Evolutionary conservation across 768 basidiomycete genomes (phyloP).

Genomic region (Coprinopsis sp.): DNA sequence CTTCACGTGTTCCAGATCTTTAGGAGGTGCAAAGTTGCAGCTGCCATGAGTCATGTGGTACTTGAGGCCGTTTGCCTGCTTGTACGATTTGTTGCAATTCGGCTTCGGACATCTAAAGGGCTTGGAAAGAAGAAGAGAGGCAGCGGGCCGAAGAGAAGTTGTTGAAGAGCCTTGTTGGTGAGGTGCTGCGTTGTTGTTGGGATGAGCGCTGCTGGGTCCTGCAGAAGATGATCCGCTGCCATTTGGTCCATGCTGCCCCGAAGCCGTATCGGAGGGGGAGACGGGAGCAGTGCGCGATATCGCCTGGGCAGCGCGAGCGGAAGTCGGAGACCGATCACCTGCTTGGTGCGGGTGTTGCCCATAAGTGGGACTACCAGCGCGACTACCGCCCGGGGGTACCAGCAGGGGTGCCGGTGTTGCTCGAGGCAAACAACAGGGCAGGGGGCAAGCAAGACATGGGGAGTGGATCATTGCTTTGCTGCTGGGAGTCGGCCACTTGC

Average conservation of each 20-base stretch:
- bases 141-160: conserved; percentile 31
- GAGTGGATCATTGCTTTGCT: conserved; percentile 14
- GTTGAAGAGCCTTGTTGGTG: conserved; percentile 8
- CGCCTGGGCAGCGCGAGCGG: conserved; percentile 5
- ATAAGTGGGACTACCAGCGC: conserved; percentile 26
- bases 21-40: conserved; percentile 90
- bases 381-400: conserved; percentile 46
- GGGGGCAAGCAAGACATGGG: conserved; percentile 54
- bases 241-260: conserved; percentile 1
- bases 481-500: conserved; percentile 12
- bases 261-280: neutral
- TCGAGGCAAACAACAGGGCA: conserved; percentile 52
- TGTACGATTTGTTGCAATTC: conserved; percentile 94
- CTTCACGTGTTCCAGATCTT: conserved; percentile 74
- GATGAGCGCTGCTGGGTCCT: conserved; percentile 6
- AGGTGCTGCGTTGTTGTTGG: conserved; percentile 19
- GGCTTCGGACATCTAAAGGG: conserved; percentile 93
- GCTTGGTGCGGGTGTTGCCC: neutral
- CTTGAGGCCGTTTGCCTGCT: conserved; percentile 93
- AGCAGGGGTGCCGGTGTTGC: conserved; percentile 33
- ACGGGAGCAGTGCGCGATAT: conserved; percentile 11
- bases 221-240: neutral
- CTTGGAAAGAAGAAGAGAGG: conserved; percentile 69
- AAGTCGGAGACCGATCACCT: neutral
- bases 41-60: conserved; percentile 92